Base-by-base conservation (phyloP, 2,329 filamentous ascomycete genomes). In the Aureobasidium zeae region DNA sequence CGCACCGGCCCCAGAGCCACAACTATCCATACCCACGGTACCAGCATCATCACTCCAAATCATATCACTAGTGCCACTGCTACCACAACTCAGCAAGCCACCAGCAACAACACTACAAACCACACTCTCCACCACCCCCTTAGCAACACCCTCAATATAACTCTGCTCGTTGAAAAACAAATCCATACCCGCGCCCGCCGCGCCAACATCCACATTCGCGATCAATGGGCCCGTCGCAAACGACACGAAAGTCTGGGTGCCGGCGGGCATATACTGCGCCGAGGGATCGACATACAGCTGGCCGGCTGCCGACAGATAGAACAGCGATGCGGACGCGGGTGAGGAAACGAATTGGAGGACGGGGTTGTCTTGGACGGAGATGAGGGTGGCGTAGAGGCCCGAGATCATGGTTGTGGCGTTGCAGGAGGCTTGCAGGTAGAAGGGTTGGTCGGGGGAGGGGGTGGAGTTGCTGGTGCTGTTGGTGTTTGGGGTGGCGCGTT, bases 111-210 rank as follows among this genome's bases (percentile, higher is more conserved):
- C 28, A n/a, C 20, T 21, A 25, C 37, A 41, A 12, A 1, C 19
- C 2, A 21, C 28, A 6, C 7, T 25, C 10, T 41, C 13, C 12
- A n/a, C 36, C 3, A n/a, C 36, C 7, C n/a, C n/a, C n/a, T n/a
- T n/a, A n/a, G n/a, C n/a, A n/a, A 12, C 11, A 2, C 54, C 53
- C 3, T 45, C 51, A 3, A 53, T 47, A 28, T 62, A 44, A 12
- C 52, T 52, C 13, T 56, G 50, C 20, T 54, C 52, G 3, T 63
- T 46, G 16, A 57, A 57, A 41, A 67, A 62, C 7, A 64, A 59
- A 5, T 70, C 65, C 38, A 62, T 60, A 11, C 58, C 51, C n/a
- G n/a, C n/a, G n/a, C n/a, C n/a, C 6, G 62, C 45, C 56, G 60
- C 42, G 54, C 58, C 37, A 70, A 53, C 66, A 70, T 71, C 39